Conservation (phyloP, 371 early-diverging fungal genomes). For the Haplosporangium sp. region DNA sequence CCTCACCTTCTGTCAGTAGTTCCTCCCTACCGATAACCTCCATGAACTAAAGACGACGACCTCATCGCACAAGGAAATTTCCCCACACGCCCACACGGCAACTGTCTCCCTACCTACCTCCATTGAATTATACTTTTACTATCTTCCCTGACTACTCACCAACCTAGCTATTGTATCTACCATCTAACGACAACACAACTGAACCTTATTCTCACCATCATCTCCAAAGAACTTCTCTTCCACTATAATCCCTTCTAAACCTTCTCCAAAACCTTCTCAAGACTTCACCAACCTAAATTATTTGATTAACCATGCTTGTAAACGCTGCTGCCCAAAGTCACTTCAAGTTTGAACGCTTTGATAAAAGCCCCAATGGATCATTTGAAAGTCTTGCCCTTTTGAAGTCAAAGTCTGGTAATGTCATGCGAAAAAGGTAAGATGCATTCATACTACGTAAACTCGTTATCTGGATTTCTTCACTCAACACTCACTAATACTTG, state of each 20-base stretch:
- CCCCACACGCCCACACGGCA: constrained; percentile 58
- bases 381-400: not conserved
- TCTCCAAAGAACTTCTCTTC: not conserved
- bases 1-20: constrained; percentile 16
- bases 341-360: constrained; percentile 44
- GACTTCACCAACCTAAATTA: not conserved
- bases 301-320: constrained; percentile 32
- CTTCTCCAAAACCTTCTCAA: not conserved
- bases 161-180: not conserved
- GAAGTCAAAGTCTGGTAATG: not conserved
- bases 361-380: constrained; percentile 19
- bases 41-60: constrained; percentile 36
- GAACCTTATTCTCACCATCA: not conserved
- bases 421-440: constrained; percentile 39
- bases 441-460: not conserved
- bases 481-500: too few relatives aligned
- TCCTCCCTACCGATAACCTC: constrained; percentile 27
- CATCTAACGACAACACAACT: constrained; percentile 5
- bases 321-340: constrained; percentile 44
- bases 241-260: not conserved
- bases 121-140: not conserved
- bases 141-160: too few relatives aligned
- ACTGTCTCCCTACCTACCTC: not conserved
- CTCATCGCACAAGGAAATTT: constrained; percentile 22
- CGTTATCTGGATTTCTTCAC: too few relatives aligned